phyloP scores from a whole-genome alignment of 441 rosid genomes.

The Pelargonium cotyledonis region DNA sequence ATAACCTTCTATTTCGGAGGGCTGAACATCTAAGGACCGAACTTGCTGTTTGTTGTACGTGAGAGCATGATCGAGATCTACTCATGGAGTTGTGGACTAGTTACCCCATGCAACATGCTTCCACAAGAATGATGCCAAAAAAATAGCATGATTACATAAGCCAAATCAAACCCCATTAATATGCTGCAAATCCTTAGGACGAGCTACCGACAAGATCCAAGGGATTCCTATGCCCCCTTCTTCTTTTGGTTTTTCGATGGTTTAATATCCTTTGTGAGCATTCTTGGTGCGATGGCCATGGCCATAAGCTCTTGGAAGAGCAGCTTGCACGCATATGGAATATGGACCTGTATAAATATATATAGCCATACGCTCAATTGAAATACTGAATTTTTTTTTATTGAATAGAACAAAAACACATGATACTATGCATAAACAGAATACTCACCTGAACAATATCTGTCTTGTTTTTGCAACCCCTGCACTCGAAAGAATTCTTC shows the following conservation, averaged over 20 bases:
- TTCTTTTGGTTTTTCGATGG: constrained; percentile 45
- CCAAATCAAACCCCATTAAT: too few species aligned
- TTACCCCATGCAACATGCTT: too few species aligned
- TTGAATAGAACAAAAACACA: neutral
- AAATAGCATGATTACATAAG: too few species aligned
- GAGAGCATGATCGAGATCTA: too few species aligned
- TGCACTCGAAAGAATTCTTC: constrained; percentile 85
- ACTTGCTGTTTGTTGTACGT: too few species aligned
- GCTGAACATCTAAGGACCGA: too few species aligned
- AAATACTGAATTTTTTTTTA: too few species aligned
- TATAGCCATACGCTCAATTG: too few species aligned
- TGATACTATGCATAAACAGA: neutral
- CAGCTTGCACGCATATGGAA: constrained; percentile 88
- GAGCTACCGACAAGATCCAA: neutral
- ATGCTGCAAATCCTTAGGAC: neutral
- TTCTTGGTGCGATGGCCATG: constrained; percentile 95
- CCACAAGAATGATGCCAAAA: too few species aligned
- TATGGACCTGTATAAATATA: constrained; percentile 54
- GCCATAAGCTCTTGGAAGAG: constrained; percentile 97
- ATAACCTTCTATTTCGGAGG: too few species aligned
- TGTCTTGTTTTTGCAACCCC: constrained; percentile 95
- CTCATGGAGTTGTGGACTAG: too few species aligned
- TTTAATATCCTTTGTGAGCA: constrained; percentile 67
- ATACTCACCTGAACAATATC: constrained; percentile 75
- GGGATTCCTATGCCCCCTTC: constrained; percentile 41